Evolutionary conservation across 225 moss, liverwort and hornwort species (phyloP), one percentile per base, ranked within the genome.

Genomic region (Marchantia polymorpha): DNA sequence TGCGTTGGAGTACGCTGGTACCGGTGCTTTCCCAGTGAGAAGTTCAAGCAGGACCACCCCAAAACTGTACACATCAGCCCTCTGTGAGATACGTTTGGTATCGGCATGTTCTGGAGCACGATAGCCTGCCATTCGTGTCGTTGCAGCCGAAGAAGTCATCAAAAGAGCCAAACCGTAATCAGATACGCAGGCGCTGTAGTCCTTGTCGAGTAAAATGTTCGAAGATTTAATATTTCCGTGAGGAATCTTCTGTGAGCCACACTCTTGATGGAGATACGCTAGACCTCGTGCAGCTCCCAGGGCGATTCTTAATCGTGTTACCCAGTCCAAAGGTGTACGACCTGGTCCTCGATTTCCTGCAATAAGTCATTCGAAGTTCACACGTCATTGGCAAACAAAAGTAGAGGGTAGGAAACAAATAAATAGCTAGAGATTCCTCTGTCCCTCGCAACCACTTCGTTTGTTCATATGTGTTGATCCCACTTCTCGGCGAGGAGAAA

Each of bases 21-120:
- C 88, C 15, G 92, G 92, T 23, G 92, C 86, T 72, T 90, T 94
- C 19, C 93, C 90, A 0, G 90, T 93, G 77, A 91, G 73, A 20
- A 91, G 87, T 85, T 93, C 91, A n/a, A 93, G 90, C 63, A 93
- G 77, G 77, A 91, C 87, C 74, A 91, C 93, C 20, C 91, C 90
- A 55, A 89, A 91, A 77, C 91, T 93, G 81, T 93, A 93, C 74
- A 93, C 89, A 68, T 91, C 90, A 13, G 90, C 88, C 64, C 84
- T 78, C 75, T 93, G 93, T 0, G 93, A 91, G 60, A 89, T 84
- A 30, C 86, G 80, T 80, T 91, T 93, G 53, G 90, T 85, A 81
- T 86, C 84, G 10, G 78, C 81, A 51, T 88, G 85, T 85, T 91
- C 88, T 52, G 93, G 90, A 11, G 91, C 89, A 26, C 89, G 83